Base-by-base conservation (phyloP, 179 eudicot species). In the Nepenthes alata region DNA sequence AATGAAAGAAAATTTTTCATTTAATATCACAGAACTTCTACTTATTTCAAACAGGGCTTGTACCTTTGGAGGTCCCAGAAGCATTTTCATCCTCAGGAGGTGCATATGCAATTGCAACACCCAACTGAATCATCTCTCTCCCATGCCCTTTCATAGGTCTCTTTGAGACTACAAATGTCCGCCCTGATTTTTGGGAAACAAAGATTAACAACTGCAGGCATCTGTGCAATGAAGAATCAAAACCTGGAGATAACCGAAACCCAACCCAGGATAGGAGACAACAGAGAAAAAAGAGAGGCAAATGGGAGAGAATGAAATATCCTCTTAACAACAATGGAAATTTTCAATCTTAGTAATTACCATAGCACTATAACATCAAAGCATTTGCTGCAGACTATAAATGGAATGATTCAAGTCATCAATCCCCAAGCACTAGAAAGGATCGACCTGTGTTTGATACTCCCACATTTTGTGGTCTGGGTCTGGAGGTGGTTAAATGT, bases 131-230 rank as follows among this genome's bases (percentile, higher is more conserved):
- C 69, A 71, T 79, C 76, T 84, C 86, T 73, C 89, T 75, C 58
- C 86, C 89, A 59, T 79, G 89, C 15, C 89, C 89, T 57, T 59
- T 81, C 67, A 59, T 66, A 47, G 89, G 89, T 61, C 84, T 81
- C 70, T 75, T 81, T n/a, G 72, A 72, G 41, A 63, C 52, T 7
- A 71, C 72, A 79, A 67, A 81, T 55, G 82, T 77, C 15, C 64
- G 73, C 47, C 86, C 86, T 81, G 83, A 66, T 65, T 47, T 36
- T 65, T 56, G 50, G 35, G 60, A 65, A 38, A 64, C 51, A 62
- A 16, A 53, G 16, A 44, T 64, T 54, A 25, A 13, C 53, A 45
- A 38, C 5, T n/a, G 41, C 3, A 49, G 6, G 5, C 13, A 47
- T 4, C 25, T 53, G 11, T 14, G 55, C 11, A 35, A 4, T 41